These are phyloP conservation scores for Alternaria burnsii DNA, from an alignment of 2,329 filamentous ascomycete genomes.

Conservation along the genomic window DNA sequence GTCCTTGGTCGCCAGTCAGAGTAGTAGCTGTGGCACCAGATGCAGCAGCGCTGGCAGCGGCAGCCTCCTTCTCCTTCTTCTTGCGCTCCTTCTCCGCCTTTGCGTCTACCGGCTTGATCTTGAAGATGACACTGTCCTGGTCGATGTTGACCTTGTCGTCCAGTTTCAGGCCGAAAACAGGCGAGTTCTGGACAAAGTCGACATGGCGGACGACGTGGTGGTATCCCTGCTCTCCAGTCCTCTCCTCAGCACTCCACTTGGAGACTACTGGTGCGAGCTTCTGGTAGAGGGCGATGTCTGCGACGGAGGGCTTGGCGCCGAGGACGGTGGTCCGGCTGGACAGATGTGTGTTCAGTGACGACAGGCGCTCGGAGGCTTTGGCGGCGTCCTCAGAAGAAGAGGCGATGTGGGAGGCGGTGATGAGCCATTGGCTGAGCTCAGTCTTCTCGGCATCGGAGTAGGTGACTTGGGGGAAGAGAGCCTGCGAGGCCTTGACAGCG, in stretches of 20 bases:
- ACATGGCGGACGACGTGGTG: constrained; percentile 91
- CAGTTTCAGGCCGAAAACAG: constrained; percentile 73
- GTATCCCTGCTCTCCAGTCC: constrained; percentile 86
- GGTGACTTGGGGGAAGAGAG: constrained; percentile 73
- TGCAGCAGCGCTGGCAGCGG: constrained; percentile 63
- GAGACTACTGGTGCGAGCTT: constrained; percentile 78
- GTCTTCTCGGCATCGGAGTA: constrained; percentile 83
- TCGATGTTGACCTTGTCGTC: constrained; percentile 82
- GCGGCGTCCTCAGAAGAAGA: constrained; percentile 64
- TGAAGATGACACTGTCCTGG: constrained; percentile 80
- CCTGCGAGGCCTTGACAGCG: constrained; percentile 59
- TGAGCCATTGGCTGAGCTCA: constrained; percentile 90
- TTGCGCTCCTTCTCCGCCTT: constrained; percentile 96
- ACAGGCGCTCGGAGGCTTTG: constrained; percentile 71
- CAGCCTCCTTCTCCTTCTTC: constrained; percentile 89
- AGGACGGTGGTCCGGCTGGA: constrained; percentile 88
- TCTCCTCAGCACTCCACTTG: constrained; percentile 83
- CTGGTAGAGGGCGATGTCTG: constrained; percentile 84
- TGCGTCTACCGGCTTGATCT: constrained; percentile 86
- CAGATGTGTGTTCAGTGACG: constrained; percentile 85
- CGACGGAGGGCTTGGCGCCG: constrained; percentile 86
- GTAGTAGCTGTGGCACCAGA: constrained; percentile 56
- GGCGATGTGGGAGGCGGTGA: constrained; percentile 75
- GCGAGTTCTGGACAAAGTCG: constrained; percentile 93
- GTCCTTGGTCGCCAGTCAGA: constrained; percentile 42